A percentile compares a stretch with the other conserved stretches of the same genome.
These are phyloP conservation scores for Penicillium hordei DNA, from an alignment of 2,329 filamentous ascomycete species.

Conservation along the genomic window DNA sequence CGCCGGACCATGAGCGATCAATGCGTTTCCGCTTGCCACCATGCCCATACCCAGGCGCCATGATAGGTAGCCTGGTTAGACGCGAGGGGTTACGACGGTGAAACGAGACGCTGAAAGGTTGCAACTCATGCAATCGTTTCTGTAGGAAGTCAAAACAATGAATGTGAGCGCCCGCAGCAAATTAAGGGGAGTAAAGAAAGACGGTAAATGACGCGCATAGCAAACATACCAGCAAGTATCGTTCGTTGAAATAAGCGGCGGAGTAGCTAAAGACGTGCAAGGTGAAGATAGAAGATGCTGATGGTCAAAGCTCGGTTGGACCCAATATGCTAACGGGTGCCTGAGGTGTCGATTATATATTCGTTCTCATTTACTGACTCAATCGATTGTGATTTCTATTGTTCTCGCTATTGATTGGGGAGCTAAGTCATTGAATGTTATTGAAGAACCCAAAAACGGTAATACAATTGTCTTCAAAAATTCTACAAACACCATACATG, in stretches of 20 bases:
- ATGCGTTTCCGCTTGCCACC: constrained; percentile 57
- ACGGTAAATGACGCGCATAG: background rate
- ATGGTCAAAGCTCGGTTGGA: constrained; percentile 20
- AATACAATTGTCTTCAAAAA: background rate
- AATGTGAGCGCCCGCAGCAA: constrained; percentile 17
- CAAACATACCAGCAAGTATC: constrained; percentile 17
- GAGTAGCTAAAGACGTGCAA: constrained; percentile 9
- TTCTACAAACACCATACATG: background rate
- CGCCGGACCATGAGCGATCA: constrained; percentile 47
- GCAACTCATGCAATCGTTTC: constrained; percentile 35
- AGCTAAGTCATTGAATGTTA: background rate
- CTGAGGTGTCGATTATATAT: constrained; percentile 19
- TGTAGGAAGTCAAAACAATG: constrained; percentile 4
- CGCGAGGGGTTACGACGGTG: constrained; percentile 29
- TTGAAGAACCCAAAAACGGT: background rate
- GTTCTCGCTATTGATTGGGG: background rate
- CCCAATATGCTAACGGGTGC: constrained; percentile 7
- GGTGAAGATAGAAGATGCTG: constrained; percentile 17
- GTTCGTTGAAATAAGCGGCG: constrained; percentile 8
- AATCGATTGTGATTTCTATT: background rate
- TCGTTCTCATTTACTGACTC: background rate
- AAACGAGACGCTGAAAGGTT: constrained; percentile 28
- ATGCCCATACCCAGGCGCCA: constrained; percentile 51
- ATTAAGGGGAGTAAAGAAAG: background rate
- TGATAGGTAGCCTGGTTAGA: constrained; percentile 34